Evolutionary conservation across 2,329 filamentous ascomycete genomes (phyloP).

Genomic region (Ophiocordyceps camponoti-leonardi): DNA sequence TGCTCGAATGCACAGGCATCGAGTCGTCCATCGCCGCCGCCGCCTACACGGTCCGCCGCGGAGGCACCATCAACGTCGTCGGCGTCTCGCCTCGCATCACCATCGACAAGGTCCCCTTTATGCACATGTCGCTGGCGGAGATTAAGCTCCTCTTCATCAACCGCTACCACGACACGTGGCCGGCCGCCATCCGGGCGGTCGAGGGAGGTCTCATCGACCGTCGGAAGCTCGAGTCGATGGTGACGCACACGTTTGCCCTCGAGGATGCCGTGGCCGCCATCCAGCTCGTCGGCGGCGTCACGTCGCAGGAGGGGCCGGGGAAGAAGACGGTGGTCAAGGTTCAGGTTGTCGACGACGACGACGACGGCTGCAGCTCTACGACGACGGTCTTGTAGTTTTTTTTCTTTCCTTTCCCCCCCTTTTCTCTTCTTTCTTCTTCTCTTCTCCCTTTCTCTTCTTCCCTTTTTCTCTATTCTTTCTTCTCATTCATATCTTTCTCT

Average conservation of each 20-base stretch:
- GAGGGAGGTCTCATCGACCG: constrained; percentile 42
- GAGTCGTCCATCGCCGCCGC: constrained; percentile 45
- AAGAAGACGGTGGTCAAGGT: constrained; percentile 6
- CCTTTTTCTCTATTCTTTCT: no score
- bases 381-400: no score
- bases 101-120: constrained; percentile 51
- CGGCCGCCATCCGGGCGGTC: constrained; percentile 43
- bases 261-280: constrained; percentile 39
- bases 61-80: constrained; percentile 45
- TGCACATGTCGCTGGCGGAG: constrained; percentile 46
- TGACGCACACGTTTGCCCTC: constrained; percentile 45
- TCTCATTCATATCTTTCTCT: no score
- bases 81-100: constrained; percentile 38
- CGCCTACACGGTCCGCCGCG: constrained; percentile 35
- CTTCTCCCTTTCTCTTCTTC: no score
- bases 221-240: constrained; percentile 22
- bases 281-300: constrained; percentile 6
- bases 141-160: constrained; percentile 57
- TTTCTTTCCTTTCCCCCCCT: no score
- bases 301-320: no score
- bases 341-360: constrained; percentile 7
- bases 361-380: no score
- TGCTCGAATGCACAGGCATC: constrained; percentile 49
- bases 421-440: no score
- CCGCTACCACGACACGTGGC: constrained; percentile 54